Evolutionary conservation across 1,284 basidiomycete species (phyloP), one percentile per base, ranked within the genome.

Genomic region (Microbotryum intermedium): DNA sequence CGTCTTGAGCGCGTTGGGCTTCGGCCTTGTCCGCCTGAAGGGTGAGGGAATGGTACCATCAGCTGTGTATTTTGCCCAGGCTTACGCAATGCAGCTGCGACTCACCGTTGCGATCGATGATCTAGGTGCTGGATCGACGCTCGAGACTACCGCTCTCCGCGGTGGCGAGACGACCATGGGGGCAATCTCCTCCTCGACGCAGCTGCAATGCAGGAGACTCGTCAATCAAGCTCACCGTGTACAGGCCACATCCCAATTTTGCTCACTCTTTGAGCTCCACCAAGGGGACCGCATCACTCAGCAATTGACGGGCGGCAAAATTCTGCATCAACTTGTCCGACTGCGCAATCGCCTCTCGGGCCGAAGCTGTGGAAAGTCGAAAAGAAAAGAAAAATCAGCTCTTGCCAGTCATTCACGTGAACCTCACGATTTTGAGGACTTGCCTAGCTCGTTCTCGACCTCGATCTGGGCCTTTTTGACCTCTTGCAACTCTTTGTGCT

Each of bases 301-400:
- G 18, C 34, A 39, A 5, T 11, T 39, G 34, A 16, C 34, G 34
- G 34, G 34, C 11, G 3, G 48, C 55, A 49, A 61, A 61, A n/a
- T 61, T 60, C 50, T 34, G 45, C 11, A 62, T 57, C 16, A 65
- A 45, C 52, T 46, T 21, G 20, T 65, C 63, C 44, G 47, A 45
- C 43, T 45, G 44, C 23, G 28, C 44, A 13, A 52, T 39, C 18
- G 25, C n/a, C 21, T 53, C 21, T 28, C 30, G 43, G 9, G 50
- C 57, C 18, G 30, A 5, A 42, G 29, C 57, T 51, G 9, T n/a
- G 10, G 16, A 48, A 48, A 18, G 13, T 23, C 3, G n/a, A n/a
- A n/a, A n/a, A n/a, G n/a, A n/a, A n/a, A n/a, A 28, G 9, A 10
- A 16, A 2, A 7, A 26, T 50, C 55, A 57, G 34, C 28, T 25